Evolutionary conservation across 306 rosid species (phyloP), one percentile per base, ranked within the genome.

Genomic region (Oemleria cerasiformis): DNA sequence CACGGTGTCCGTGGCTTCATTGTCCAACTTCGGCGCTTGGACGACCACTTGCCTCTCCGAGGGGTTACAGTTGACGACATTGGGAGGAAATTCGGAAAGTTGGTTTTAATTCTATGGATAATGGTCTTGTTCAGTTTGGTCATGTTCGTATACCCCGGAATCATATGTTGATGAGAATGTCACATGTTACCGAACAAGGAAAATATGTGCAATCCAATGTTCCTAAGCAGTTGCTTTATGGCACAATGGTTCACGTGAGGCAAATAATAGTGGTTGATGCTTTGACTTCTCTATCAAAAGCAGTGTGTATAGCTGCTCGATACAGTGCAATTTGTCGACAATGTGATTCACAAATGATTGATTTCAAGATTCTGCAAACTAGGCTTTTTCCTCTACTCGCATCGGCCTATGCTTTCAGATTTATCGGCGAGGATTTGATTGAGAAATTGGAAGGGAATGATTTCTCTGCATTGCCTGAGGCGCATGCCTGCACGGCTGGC

Each of bases 401-500:
- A 77, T 87, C 98, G 65, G 89, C 97, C 40, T 93, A 91, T 83
- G 98, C 98, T 69, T 93, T 93, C 83, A 88, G 94, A 82, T 88
- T 93, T 83, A 89, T 80, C 71, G 92, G 98, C 45, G 91, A 91
- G 80, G 97, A 93, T 62, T 96, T 93, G 72, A 83, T 88, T 17
- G 82, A 79, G 80, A 87, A 87, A 80, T 76, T 93, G 84, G 84
- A 81, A 73, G 90, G 85, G 70, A 88, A 67, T 53, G 94, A 93
- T 68, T 93, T 87, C 81, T 86, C 97, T 19, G 87, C 94, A 48
- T 82, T 93, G 75, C 87, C 97, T 8, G 94, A 88, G 85, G 97
- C 94, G 59, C 98, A 93, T 84, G 97, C 98, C 48, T 93, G 97
- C 83, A 88, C 97, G 36, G 97, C 97, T 0, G 98, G 97, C 43